These are phyloP conservation scores for Claviceps citrina DNA, from an alignment of 2,329 filamentous ascomycete genomes.

Conservation along the genomic window DNA sequence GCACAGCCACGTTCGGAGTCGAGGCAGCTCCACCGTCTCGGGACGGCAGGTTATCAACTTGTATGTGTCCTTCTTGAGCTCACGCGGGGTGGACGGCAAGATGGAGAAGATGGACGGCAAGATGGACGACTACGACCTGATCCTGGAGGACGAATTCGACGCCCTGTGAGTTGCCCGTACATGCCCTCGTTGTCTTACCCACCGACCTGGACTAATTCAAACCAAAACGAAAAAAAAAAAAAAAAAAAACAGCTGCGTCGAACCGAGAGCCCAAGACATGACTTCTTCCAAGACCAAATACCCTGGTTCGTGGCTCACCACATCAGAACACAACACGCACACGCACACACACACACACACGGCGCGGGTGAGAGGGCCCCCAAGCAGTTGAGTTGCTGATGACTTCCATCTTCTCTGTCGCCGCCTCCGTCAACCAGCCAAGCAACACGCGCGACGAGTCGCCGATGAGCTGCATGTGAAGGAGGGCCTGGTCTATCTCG, in stretches of 20 bases:
- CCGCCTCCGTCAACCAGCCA: slow-evolving; percentile 23
- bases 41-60: too few relatives aligned
- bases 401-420: background rate
- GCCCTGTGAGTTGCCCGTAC: slow-evolving; percentile 41
- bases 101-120: slow-evolving; percentile 6
- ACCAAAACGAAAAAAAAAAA: background rate
- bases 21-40: too few relatives aligned
- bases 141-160: slow-evolving; percentile 38
- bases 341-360: background rate
- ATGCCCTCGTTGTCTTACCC: too few relatives aligned
- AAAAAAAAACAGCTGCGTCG: slow-evolving; percentile 17
- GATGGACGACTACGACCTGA: slow-evolving; percentile 17
- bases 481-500: slow-evolving; percentile 40
- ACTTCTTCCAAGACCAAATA: slow-evolving; percentile 16
- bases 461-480: slow-evolving; percentile 32
- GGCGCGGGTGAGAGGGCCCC: background rate
- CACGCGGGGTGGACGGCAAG: too few relatives aligned
- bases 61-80: too few relatives aligned
- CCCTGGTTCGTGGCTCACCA: slow-evolving; percentile 16
- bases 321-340: background rate
- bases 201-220: too few relatives aligned
- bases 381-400: background rate
- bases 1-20: too few relatives aligned
- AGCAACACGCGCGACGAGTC: slow-evolving; percentile 41
- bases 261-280: slow-evolving; percentile 10